Percentiles rank a stretch among this genome's conserved stretches.
phyloP scores from a whole-genome alignment of 2,329 filamentous ascomycete species.

The Gremmenia infestans region DNA sequence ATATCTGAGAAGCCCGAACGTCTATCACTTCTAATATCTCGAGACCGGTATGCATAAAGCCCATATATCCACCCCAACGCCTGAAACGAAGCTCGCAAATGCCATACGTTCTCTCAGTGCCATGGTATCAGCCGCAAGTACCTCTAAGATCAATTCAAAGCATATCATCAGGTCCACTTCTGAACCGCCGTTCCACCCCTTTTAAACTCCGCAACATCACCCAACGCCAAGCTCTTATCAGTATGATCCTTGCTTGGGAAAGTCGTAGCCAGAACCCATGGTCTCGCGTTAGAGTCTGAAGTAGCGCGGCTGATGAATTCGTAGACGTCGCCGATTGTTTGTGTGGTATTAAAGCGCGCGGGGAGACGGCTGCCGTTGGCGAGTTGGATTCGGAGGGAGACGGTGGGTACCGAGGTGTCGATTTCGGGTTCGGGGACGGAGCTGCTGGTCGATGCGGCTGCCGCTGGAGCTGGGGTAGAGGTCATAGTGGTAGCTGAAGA shows the following conservation, averaged over 20 bases:
- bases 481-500: constrained; percentile 34
- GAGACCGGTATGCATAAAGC: neutral
- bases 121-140: neutral
- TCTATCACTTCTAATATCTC: neutral
- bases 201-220: constrained; percentile 61
- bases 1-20: neutral
- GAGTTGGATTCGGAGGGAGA: constrained; percentile 72
- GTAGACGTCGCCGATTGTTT: constrained; percentile 75
- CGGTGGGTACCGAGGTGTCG: constrained; percentile 60
- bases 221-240: constrained; percentile 56
- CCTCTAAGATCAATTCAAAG: neutral
- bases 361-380: constrained; percentile 71
- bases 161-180: constrained; percentile 38
- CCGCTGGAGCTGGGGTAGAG: constrained; percentile 33
- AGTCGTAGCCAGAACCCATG: constrained; percentile 73
- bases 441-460: constrained; percentile 30
- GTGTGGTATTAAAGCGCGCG: constrained; percentile 76
- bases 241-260: constrained; percentile 78
- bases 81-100: neutral
- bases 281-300: constrained; percentile 48
- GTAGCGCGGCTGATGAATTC: constrained; percentile 65
- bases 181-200: constrained; percentile 61
- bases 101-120: too few species aligned
- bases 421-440: constrained; percentile 41
- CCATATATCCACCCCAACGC: neutral